Evolutionary conservation across 1,284 basidiomycete species (phyloP).

Genomic region (Ganoderma lingzhi): DNA sequence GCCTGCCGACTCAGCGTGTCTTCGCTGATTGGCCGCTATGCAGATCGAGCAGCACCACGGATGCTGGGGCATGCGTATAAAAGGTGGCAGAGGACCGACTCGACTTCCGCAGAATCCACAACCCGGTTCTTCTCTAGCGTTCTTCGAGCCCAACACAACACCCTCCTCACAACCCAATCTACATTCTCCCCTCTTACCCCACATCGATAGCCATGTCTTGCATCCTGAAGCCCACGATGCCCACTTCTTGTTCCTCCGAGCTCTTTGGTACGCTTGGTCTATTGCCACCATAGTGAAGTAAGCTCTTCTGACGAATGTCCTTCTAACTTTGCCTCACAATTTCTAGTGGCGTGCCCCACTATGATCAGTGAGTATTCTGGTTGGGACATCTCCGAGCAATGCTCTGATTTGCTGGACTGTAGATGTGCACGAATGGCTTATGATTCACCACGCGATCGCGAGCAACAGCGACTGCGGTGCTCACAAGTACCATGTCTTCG

Average conservation of each 20-base stretch:
- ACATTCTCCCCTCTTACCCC: no score
- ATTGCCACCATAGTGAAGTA: not conserved
- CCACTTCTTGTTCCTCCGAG: conserved; percentile 1
- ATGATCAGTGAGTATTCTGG: not conserved
- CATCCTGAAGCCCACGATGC: conserved; percentile 7
- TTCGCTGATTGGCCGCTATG: not conserved
- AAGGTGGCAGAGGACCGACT: not conserved
- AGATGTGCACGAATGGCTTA: conserved; percentile 6
- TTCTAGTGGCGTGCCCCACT: not conserved
- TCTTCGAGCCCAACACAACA: not conserved
- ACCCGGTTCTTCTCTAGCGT: not conserved
- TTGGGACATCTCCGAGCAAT: not conserved
- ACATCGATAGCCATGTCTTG: not conserved
- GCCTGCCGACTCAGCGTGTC: not conserved
- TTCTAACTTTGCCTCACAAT: not conserved
- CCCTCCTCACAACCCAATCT: not conserved
- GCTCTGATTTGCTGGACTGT: not conserved
- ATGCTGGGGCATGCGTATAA: not conserved
- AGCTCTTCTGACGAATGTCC: not conserved
- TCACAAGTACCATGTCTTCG: not conserved
- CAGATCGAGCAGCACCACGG: not conserved
- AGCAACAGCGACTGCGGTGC: not conserved
- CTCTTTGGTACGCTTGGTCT: not conserved
- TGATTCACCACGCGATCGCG: conserved; percentile 1
- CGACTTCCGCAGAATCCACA: not conserved